Conservation (phyloP, 495 filamentous ascomycete species). For the Aspergillus kassunensis region DNA sequence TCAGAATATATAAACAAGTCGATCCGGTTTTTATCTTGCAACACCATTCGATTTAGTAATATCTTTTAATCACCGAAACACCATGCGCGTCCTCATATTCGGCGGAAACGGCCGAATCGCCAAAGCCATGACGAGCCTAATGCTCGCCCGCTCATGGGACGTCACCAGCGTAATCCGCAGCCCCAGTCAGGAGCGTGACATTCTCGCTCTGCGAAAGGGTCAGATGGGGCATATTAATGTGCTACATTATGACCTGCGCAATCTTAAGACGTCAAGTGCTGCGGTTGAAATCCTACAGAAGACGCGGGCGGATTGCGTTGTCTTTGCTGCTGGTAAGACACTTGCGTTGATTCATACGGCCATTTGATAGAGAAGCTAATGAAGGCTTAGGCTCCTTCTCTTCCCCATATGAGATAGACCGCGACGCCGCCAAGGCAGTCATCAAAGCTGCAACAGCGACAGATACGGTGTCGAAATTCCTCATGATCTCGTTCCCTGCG, state of each 20-base stretch:
- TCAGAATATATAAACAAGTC: too few species aligned
- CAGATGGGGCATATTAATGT: neutral
- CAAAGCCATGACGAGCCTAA: slow-evolving; percentile 55
- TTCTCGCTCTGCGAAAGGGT: slow-evolving; percentile 38
- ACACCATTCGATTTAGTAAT: too few species aligned
- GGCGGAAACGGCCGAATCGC: slow-evolving; percentile 66
- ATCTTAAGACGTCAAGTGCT: neutral
- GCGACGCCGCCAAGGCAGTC: slow-evolving; percentile 55
- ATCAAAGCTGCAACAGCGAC: slow-evolving; percentile 51
- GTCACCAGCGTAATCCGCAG: slow-evolving; percentile 62
- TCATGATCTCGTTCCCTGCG: slow-evolving; percentile 56
- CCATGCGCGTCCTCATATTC: slow-evolving; percentile 51
- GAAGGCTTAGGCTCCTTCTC: slow-evolving; percentile 28
- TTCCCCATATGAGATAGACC: slow-evolving; percentile 50
- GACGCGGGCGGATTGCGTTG: neutral
- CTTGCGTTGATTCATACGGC: neutral
- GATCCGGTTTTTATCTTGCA: too few species aligned
- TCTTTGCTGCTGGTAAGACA: neutral
- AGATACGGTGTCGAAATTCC: slow-evolving; percentile 54
- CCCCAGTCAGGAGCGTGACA: slow-evolving; percentile 47
- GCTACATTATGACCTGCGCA: neutral
- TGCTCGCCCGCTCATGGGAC: slow-evolving; percentile 55
- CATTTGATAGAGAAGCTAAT: neutral
- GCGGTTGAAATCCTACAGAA: neutral
- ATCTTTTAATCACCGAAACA: too few species aligned